Evolutionary conservation across 2,329 filamentous ascomycete species (phyloP).

Genomic region (Basipetospora chlamydospora): DNA sequence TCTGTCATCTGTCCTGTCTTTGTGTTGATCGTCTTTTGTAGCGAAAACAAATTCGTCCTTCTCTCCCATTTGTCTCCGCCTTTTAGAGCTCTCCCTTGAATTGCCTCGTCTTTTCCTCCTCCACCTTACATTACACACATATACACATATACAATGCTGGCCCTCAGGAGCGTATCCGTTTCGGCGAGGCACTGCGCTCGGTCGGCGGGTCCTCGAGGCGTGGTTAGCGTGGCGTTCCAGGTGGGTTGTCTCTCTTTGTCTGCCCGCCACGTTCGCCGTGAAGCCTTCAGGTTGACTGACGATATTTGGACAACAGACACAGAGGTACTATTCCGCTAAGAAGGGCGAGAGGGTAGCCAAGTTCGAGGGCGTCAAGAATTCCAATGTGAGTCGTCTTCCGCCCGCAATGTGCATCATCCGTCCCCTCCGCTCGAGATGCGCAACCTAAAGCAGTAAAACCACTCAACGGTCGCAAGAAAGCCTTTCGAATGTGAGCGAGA

Average conservation of each 20-base stretch:
- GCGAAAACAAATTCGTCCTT: too few relatives aligned
- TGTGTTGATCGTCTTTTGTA: constrained; percentile 9
- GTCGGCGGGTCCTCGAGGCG: constrained; percentile 41
- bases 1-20: constrained; percentile 7
- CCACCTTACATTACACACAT: constrained; percentile 9
- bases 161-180: constrained; percentile 61
- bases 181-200: constrained; percentile 68
- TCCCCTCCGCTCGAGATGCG: too few relatives aligned
- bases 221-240: constrained; percentile 35
- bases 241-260: constrained; percentile 39
- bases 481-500: too few relatives aligned
- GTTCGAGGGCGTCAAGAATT: constrained; percentile 82
- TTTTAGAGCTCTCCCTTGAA: constrained; percentile 12
- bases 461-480: too few relatives aligned
- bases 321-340: constrained; percentile 4
- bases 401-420: too few relatives aligned
- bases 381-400: constrained; percentile 51
- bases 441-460: too few relatives aligned
- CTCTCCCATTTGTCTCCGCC: too few relatives aligned
- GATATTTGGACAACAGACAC: not conserved
- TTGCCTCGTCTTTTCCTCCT: constrained; percentile 12
- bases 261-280: too few relatives aligned
- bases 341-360: constrained; percentile 75
- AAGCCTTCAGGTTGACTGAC: too few relatives aligned
- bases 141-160: constrained; percentile 54